Percentiles rank a stretch among this genome's conserved stretches.
Conservation (phyloP, 1,139 yeast genomes). For the Yamadazyma atmosphaerica region DNA sequence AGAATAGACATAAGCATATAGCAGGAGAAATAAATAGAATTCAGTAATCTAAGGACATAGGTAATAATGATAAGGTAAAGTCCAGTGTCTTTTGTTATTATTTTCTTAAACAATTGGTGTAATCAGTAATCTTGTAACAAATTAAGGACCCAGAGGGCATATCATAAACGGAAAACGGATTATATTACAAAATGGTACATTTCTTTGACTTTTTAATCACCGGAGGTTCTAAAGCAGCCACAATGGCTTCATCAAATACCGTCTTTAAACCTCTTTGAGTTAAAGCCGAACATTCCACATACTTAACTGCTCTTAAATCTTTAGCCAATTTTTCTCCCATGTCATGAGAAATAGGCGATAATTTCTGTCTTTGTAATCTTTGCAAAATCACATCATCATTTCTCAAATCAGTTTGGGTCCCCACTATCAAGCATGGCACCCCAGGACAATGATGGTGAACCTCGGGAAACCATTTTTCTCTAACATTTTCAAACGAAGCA, state of each 20-base stretch:
- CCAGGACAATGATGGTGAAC: conserved; percentile 98
- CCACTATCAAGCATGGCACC: conserved; percentile 93
- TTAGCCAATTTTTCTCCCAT: conserved; percentile 92
- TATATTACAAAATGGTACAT: conserved; percentile 68
- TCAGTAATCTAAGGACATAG: not conserved
- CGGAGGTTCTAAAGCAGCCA: conserved; percentile 92
- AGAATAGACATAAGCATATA: not conserved
- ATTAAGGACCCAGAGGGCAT: not conserved
- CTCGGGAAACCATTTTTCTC: conserved; percentile 98
- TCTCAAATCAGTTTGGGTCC: conserved; percentile 93
- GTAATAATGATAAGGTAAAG: not conserved
- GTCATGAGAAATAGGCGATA: conserved; percentile 81
- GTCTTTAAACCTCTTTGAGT: conserved; percentile 95
- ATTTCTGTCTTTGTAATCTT: conserved; percentile 86
- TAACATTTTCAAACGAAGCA: conserved; percentile 96
- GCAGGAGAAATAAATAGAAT: conserved; percentile 2
- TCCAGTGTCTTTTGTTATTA: not conserved
- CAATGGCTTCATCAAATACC: conserved; percentile 96
- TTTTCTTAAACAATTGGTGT: not conserved
- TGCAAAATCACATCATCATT: conserved; percentile 89
- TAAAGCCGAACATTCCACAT: conserved; percentile 96
- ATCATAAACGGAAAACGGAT: not conserved
- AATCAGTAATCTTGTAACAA: not conserved
- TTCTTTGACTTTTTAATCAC: conserved; percentile 80
- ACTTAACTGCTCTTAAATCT: conserved; percentile 91